Percentiles rank a stretch among this genome's conserved stretches.
These are phyloP conservation scores for Entophlyctis luteolus DNA, from an alignment of 192 early-diverging fungal species.

Conservation along the genomic window DNA sequence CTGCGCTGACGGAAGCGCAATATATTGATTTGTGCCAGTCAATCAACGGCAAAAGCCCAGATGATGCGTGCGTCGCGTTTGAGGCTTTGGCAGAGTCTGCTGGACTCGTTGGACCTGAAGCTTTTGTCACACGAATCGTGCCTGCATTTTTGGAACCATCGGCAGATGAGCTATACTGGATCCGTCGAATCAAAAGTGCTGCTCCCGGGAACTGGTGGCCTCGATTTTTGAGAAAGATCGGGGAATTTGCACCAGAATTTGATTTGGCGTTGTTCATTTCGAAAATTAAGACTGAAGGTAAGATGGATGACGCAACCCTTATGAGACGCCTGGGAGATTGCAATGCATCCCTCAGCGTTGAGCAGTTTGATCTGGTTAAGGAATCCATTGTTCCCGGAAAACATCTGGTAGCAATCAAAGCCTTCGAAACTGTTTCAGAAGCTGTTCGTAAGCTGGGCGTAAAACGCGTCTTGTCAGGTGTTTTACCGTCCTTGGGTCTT, in stretches of 20 bases:
- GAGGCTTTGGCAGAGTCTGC: slow-evolving; percentile 7
- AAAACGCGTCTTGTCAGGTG: not conserved
- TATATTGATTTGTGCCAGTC: not conserved
- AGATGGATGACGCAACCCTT: not conserved
- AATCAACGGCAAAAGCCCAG: not conserved
- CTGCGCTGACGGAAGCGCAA: not conserved
- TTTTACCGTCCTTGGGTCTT: slow-evolving; percentile 4
- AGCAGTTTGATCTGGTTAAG: slow-evolving; percentile 3
- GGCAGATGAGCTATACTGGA: slow-evolving; percentile 3
- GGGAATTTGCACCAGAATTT: slow-evolving; percentile 5
- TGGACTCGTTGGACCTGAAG: not conserved
- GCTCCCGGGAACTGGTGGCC: slow-evolving; percentile 19
- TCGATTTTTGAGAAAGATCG: slow-evolving; percentile 6
- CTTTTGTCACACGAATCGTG: not conserved
- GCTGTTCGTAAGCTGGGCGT: slow-evolving; percentile 10
- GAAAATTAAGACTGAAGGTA: not conserved
- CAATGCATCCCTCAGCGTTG: not conserved
- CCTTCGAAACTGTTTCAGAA: slow-evolving; percentile 14
- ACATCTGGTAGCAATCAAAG: slow-evolving; percentile 2
- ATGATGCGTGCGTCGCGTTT: not conserved
- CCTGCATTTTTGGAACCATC: not conserved
- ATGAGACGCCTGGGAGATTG: not conserved
- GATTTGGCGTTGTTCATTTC: slow-evolving; percentile 3
- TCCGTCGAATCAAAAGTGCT: not conserved
- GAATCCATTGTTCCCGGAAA: slow-evolving; percentile 20